These are phyloP conservation scores for Colletotrichum graminicola DNA, from an alignment of 2,329 filamentous ascomycete species.

Conservation along the genomic window DNA sequence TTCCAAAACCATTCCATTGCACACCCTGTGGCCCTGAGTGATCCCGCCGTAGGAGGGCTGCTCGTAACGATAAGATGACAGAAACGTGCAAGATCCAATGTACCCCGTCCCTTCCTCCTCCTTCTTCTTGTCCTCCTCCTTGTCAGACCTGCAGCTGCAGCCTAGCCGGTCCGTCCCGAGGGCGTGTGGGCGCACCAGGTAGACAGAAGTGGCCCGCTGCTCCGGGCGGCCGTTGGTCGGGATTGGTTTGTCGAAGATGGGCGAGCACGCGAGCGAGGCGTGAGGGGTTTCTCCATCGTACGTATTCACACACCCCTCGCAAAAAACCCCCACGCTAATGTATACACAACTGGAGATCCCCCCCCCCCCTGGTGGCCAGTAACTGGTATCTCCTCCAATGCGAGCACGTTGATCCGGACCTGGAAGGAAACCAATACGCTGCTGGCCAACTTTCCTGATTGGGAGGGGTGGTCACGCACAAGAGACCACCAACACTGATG, in stretches of 20 bases:
- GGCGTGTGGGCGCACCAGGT: not conserved
- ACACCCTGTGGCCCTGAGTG: not conserved
- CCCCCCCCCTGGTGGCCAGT: not conserved
- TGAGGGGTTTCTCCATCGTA: slow-evolving; percentile 3
- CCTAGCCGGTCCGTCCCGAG: slow-evolving; percentile 30
- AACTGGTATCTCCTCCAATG: slow-evolving; percentile 2
- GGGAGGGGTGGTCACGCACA: too few species aligned
- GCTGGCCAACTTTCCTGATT: not conserved
- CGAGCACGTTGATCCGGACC: slow-evolving; percentile 6
- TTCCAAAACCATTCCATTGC: not conserved
- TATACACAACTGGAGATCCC: not conserved
- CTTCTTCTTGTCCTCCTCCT: too few species aligned
- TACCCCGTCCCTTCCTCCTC: not conserved
- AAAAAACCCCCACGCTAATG: slow-evolving; percentile 21
- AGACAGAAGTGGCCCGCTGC: slow-evolving; percentile 5
- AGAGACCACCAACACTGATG: not conserved
- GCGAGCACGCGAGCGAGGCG: not conserved
- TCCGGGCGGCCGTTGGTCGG: not conserved
- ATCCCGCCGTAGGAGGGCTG: not conserved
- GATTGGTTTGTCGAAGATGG: not conserved
- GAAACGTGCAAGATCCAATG: not conserved
- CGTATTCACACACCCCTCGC: not conserved
- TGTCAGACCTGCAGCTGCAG: not conserved
- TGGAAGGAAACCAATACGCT: not conserved
- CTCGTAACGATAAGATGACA: not conserved